A percentile compares a stretch with the other conserved stretches of the same genome.
Conservation (phyloP, 805 yeast genomes). For the Hanseniaspora opuntiae region DNA sequence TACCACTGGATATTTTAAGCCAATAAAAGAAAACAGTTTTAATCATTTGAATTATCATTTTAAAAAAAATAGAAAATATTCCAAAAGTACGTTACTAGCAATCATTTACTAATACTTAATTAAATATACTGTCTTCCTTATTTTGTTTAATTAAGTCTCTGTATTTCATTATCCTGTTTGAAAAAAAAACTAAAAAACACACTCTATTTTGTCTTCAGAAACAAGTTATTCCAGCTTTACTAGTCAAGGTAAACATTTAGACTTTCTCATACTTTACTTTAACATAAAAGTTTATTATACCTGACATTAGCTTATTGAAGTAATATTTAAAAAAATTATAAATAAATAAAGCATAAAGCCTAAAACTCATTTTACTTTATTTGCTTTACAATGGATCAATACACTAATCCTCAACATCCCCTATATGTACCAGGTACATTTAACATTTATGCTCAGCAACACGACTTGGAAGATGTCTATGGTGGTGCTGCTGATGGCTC, state of each 20-base stretch:
- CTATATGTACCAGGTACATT: conserved; percentile 46
- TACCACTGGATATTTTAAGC: too few species aligned
- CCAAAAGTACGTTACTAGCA: too few species aligned
- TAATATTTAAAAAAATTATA: neutral
- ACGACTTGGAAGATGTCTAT: conserved; percentile 19
- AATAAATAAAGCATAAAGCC: neutral
- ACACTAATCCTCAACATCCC: conserved; percentile 28
- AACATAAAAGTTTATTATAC: neutral
- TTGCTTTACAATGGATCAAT: conserved; percentile 24
- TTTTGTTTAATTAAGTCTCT: neutral
- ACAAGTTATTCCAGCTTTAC: conserved; percentile 2
- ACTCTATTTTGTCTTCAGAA: conserved; percentile 11
- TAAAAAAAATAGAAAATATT: too few species aligned
- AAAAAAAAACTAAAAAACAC: neutral
- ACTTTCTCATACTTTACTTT: neutral
- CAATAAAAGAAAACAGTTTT: too few species aligned
- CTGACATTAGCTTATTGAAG: neutral
- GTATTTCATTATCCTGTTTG: neutral
- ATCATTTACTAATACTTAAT: neutral
- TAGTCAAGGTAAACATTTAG: neutral
- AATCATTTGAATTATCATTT: too few species aligned
- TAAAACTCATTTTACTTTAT: neutral
- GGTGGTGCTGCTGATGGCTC: conserved; percentile 21
- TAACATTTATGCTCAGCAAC: conserved; percentile 34
- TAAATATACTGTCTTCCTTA: neutral